Percentiles rank a stretch among this genome's conserved stretches.
Conservation (phyloP, 1,139 yeast genomes). For the Pichia sp. region DNA sequence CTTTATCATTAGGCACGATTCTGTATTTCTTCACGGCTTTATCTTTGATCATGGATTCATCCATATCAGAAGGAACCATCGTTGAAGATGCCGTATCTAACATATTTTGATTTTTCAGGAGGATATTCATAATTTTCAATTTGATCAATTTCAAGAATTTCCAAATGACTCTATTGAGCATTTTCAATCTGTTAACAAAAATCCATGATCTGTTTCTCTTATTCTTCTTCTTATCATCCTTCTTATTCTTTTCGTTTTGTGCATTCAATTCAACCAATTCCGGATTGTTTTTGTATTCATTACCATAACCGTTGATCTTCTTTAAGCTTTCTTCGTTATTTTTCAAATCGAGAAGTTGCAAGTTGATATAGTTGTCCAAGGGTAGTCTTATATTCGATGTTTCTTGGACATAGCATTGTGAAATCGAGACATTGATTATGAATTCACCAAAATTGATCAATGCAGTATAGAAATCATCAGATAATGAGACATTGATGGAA, state of each 20-base stretch:
- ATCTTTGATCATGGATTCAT: slow-evolving; percentile 20
- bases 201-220: slow-evolving; percentile 25
- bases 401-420: slow-evolving; percentile 63
- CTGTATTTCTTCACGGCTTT: slow-evolving; percentile 1
- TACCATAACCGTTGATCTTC: slow-evolving; percentile 24
- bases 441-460: slow-evolving; percentile 59
- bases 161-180: slow-evolving; percentile 18
- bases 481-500: slow-evolving; percentile 38
- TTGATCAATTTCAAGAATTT: slow-evolving; percentile 33
- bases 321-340: background rate
- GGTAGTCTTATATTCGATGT: slow-evolving; percentile 49
- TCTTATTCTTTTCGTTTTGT: slow-evolving; percentile 12
- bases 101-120: slow-evolving; percentile 15
- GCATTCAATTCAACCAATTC: slow-evolving; percentile 19
- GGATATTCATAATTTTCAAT: slow-evolving; percentile 24
- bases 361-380: slow-evolving; percentile 60
- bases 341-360: slow-evolving; percentile 13
- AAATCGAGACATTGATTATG: slow-evolving; percentile 65
- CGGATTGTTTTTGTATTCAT: slow-evolving; percentile 23
- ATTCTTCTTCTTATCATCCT: slow-evolving; percentile 20
- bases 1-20: slow-evolving; percentile 5
- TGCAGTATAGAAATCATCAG: slow-evolving; percentile 68
- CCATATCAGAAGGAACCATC: background rate
- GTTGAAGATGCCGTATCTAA: slow-evolving; percentile 4
- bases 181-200: slow-evolving; percentile 16